Conservation (phyloP, 2,329 filamentous ascomycete species). For the Arthrobotrys entomopaga region DNA sequence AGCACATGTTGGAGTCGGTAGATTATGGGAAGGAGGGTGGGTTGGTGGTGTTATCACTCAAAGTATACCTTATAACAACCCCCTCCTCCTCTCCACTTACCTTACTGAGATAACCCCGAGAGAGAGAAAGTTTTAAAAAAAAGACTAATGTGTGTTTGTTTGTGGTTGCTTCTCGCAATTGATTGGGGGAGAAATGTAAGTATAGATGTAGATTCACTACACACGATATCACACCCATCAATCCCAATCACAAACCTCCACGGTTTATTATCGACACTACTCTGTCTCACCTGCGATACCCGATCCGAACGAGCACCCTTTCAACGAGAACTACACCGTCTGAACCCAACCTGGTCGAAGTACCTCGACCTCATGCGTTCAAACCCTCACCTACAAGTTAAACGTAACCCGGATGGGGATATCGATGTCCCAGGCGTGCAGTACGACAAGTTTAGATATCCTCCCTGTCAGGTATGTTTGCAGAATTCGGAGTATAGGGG, state of each 20-base stretch:
- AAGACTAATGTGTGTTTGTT: no score
- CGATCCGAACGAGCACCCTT: conserved; percentile 78
- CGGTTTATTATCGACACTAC: conserved; percentile 82
- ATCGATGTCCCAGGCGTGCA: conserved; percentile 87
- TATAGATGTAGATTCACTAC: conserved; percentile 88
- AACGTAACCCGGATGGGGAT: conserved; percentile 92
- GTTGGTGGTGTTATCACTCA: conserved; percentile 86
- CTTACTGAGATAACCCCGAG: no score
- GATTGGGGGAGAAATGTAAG: no score
- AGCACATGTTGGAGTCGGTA: conserved; percentile 79
- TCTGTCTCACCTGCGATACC: conserved; percentile 81
- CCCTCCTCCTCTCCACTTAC: neutral
- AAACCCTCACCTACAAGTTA: conserved; percentile 75
- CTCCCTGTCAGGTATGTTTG: conserved; percentile 84
- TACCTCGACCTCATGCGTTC: conserved; percentile 76
- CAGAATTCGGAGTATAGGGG: conserved; percentile 67
- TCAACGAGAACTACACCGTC: conserved; percentile 76
- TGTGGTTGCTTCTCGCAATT: no score
- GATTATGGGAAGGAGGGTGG: conserved; percentile 76
- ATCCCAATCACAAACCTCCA: conserved; percentile 86
- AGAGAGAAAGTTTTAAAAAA: no score
- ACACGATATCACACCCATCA: conserved; percentile 77
- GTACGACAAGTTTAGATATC: conserved; percentile 90
- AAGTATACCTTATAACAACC: conserved; percentile 68
- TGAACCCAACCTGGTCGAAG: conserved; percentile 87